Conservation (phyloP, 2,329 filamentous ascomycete species). For the Pseudogymnoascus sp. region DNA sequence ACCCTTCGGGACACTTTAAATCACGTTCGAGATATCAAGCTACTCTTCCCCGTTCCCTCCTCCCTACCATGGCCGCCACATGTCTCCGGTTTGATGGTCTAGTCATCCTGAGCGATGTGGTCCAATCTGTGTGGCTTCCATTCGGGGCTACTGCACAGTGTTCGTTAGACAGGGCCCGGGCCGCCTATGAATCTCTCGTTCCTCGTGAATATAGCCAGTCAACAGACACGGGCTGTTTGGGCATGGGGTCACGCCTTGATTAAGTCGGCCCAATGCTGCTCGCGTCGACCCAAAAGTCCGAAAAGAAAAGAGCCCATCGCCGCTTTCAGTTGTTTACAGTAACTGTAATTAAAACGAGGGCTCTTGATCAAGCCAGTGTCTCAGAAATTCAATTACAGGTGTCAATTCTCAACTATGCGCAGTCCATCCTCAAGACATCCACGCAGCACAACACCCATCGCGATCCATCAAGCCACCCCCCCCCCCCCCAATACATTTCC, state of each 20-base stretch:
- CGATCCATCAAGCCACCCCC: background rate
- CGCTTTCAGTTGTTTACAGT: background rate
- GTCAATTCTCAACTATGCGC: background rate
- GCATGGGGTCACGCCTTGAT: constrained; percentile 5
- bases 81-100: constrained; percentile 1
- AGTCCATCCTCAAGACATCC: background rate
- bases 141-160: constrained; percentile 1
- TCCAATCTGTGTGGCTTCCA: constrained; percentile 7
- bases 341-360: background rate
- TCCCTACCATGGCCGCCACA: constrained; percentile 8
- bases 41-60: background rate
- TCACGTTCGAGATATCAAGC: constrained; percentile 2
- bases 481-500: background rate
- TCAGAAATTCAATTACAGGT: background rate
- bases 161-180: constrained; percentile 6
- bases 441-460: background rate
- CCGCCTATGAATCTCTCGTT: constrained; percentile 7
- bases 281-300: background rate
- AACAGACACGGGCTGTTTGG: background rate
- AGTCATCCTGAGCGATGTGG: constrained; percentile 6
- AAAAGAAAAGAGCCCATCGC: constrained; percentile 2
- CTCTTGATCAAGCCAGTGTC: background rate
- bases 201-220: background rate
- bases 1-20: background rate
- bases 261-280: constrained; percentile 7